These are phyloP conservation scores for Fusarium scirpi DNA, from an alignment of 2,329 filamentous ascomycete species.

Conservation along the genomic window DNA sequence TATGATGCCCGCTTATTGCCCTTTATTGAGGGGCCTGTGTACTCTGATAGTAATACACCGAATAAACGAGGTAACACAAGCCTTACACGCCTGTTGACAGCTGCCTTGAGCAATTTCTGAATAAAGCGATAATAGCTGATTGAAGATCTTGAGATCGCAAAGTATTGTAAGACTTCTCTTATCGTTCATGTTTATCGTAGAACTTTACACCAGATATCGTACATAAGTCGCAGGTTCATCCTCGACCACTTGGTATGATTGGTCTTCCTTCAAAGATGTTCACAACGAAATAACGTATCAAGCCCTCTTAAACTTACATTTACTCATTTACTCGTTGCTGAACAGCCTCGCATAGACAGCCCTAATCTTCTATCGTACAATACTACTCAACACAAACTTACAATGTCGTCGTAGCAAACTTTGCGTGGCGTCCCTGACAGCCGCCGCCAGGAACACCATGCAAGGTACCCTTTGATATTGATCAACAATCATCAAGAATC, in stretches of 20 bases:
- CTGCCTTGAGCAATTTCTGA: background rate
- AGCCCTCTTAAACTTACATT: background rate
- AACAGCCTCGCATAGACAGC: background rate
- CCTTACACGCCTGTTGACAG: background rate
- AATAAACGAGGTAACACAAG: background rate
- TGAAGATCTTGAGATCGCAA: background rate
- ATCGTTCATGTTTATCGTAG: background rate
- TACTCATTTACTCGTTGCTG: too few species aligned
- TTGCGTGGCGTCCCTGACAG: constrained; percentile 33
- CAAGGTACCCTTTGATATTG: constrained; percentile 32
- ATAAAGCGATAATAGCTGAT: background rate
- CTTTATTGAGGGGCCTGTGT: background rate
- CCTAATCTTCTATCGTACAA: background rate
- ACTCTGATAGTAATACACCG: background rate
- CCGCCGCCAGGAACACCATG: constrained; percentile 36
- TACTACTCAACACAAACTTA: background rate
- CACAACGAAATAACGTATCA: background rate
- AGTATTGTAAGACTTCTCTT: background rate
- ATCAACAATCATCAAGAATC: constrained; percentile 25
- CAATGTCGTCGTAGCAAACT: constrained; percentile 25
- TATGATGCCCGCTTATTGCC: background rate
- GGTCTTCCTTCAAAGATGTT: background rate
- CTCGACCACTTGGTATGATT: background rate
- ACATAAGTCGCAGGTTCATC: too few species aligned
- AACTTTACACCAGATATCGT: background rate